These are phyloP conservation scores for Wickerhamiella brachini DNA, from an alignment of 805 yeast species.

Conservation along the genomic window DNA sequence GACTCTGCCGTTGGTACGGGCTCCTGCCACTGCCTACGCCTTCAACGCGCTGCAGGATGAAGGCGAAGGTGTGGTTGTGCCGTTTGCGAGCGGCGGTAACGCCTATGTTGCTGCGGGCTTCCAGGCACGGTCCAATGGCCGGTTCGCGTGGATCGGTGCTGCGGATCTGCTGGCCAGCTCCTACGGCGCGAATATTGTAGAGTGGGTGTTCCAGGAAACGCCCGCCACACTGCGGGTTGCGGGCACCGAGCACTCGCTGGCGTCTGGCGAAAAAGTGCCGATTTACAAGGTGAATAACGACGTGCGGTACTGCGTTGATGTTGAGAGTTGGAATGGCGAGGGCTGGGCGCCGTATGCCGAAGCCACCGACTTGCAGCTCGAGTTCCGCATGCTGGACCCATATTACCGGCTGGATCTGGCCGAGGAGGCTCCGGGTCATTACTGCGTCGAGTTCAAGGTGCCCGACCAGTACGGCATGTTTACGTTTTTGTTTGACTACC, in stretches of 20 bases:
- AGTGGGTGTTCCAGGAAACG: slow-evolving; percentile 64
- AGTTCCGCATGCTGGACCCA: slow-evolving; percentile 85
- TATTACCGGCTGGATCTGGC: slow-evolving; percentile 66
- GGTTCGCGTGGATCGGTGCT: slow-evolving; percentile 74
- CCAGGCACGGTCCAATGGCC: slow-evolving; percentile 62
- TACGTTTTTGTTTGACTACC: slow-evolving; percentile 67
- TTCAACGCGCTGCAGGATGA: slow-evolving; percentile 13
- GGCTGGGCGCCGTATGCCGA: slow-evolving; percentile 54
- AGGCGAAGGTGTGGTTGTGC: slow-evolving; percentile 4
- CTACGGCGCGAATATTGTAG: slow-evolving; percentile 25
- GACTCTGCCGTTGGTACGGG: slow-evolving; percentile 13
- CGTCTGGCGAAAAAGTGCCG: slow-evolving; percentile 22
- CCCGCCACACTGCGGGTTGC: slow-evolving; percentile 43
- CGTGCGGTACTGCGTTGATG: slow-evolving; percentile 36
- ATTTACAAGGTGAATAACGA: slow-evolving; percentile 66
- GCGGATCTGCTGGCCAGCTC: slow-evolving; percentile 35
- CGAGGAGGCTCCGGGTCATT: slow-evolving; percentile 30
- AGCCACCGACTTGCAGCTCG: slow-evolving; percentile 58
- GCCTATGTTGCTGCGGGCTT: slow-evolving; percentile 42
- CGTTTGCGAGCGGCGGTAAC: slow-evolving; percentile 12
- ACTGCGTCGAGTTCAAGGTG: slow-evolving; percentile 42
- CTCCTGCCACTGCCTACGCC: slow-evolving; percentile 16
- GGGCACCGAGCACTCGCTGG: slow-evolving; percentile 35
- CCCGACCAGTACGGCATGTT: slow-evolving; percentile 98
- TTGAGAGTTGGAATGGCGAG: slow-evolving; percentile 31